Evolutionary conservation across 2,329 filamentous ascomycete genomes (phyloP).

Genomic region (Pseudogymnoascus sp.): DNA sequence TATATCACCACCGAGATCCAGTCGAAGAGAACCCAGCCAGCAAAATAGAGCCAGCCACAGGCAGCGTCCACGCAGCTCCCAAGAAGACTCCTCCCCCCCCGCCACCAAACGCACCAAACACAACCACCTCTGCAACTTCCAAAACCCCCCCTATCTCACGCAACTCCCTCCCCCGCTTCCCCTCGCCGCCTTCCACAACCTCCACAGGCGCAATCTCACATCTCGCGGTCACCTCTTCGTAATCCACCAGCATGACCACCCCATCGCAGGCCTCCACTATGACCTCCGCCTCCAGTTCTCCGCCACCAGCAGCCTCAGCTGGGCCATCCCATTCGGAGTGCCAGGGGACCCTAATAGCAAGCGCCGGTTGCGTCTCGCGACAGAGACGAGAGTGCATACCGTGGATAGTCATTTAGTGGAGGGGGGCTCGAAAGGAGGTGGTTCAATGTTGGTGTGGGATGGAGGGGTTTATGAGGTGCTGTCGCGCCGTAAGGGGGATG

Average conservation of each 20-base stretch:
- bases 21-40: neutral
- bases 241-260: constrained; percentile 66
- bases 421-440: constrained; percentile 43
- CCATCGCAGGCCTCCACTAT: constrained; percentile 58
- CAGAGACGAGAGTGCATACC: constrained; percentile 53
- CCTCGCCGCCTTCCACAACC: neutral
- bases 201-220: neutral
- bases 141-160: neutral
- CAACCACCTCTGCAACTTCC: neutral
- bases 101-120: neutral
- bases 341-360: constrained; percentile 49
- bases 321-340: constrained; percentile 52
- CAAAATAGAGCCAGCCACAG: neutral
- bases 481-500: constrained; percentile 31
- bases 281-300: constrained; percentile 65
- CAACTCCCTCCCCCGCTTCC: neutral
- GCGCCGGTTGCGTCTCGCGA: constrained; percentile 48
- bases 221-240: constrained; percentile 49
- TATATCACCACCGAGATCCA: neutral
- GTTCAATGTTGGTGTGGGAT: constrained; percentile 55
- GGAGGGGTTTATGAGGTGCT: constrained; percentile 50
- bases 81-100: neutral
- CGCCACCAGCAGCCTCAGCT: constrained; percentile 39
- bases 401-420: constrained; percentile 55
- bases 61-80: neutral